Percentiles rank a stretch among this genome's conserved stretches.
Evolutionary conservation across 306 rosid species (phyloP).

Genomic region (Hippophae tibetana): DNA sequence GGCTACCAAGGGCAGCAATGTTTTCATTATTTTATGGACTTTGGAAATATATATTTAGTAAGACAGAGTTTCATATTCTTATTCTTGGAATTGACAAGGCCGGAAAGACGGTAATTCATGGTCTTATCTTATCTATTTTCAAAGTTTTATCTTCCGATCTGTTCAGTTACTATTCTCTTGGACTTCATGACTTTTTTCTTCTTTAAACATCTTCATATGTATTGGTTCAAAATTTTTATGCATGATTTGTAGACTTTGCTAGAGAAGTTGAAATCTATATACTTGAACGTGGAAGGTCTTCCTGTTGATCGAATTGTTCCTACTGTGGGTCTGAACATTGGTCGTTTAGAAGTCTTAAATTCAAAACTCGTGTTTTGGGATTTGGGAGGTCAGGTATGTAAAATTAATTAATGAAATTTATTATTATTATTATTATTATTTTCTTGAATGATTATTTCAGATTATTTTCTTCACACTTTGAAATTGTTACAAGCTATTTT

Average conservation of each 20-base stretch:
- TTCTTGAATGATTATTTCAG: not conserved
- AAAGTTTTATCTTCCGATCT: not conserved
- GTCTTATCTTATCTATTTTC: constrained; percentile 4
- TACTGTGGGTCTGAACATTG: constrained; percentile 96
- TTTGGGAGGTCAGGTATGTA: constrained; percentile 95
- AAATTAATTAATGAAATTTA: not conserved
- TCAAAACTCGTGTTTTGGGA: constrained; percentile 94
- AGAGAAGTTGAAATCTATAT: constrained; percentile 82
- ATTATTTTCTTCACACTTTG: not conserved
- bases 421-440: constrained; percentile 4
- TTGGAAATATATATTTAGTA: constrained; percentile 81
- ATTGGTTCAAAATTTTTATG: constrained; percentile 7
- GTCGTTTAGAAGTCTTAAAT: constrained; percentile 77
- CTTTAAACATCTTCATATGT: not conserved
- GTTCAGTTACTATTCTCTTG: not conserved
- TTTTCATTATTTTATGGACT: constrained; percentile 91
- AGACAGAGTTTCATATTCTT: constrained; percentile 93
- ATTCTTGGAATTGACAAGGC: constrained; percentile 97
- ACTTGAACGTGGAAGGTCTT: constrained; percentile 76
- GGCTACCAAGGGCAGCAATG: constrained; percentile 39
- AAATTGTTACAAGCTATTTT: too few relatives aligned
- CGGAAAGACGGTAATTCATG: constrained; percentile 81
- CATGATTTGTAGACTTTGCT: constrained; percentile 63
- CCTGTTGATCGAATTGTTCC: constrained; percentile 98
- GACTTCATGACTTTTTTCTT: not conserved